phyloP scores from a whole-genome alignment of 805 yeast genomes.

The Yarrowia osloensis region DNA sequence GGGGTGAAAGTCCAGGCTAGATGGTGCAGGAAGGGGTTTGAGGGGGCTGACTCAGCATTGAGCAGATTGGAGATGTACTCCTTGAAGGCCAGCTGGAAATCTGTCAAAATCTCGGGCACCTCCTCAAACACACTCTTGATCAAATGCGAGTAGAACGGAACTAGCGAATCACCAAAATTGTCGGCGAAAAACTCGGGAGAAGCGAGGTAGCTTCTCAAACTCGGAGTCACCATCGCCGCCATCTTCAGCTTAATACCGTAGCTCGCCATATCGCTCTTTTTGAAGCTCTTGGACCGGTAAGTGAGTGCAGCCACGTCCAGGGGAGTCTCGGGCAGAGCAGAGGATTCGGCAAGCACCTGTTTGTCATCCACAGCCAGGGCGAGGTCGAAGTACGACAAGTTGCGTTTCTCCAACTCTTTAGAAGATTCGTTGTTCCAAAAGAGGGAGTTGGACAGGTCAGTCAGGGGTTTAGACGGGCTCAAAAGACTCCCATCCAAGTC shows the following conservation, averaged over 20 bases:
- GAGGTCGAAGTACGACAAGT: constrained; percentile 23
- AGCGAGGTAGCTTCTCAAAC: background rate
- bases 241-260: constrained; percentile 14
- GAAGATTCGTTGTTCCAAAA: background rate
- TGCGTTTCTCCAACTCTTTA: background rate
- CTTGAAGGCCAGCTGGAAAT: background rate
- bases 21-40: background rate
- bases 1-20: constrained; percentile 6
- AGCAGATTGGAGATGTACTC: background rate
- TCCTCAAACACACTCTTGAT: constrained; percentile 14
- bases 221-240: constrained; percentile 9
- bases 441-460: constrained; percentile 8
- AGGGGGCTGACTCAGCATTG: background rate
- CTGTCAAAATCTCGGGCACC: background rate
- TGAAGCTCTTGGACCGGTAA: constrained; percentile 22
- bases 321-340: constrained; percentile 18
- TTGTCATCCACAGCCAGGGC: constrained; percentile 13
- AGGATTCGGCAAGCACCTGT: background rate
- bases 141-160: constrained; percentile 13
- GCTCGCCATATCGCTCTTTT: background rate
- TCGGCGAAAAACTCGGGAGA: constrained; percentile 16
- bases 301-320: constrained; percentile 15
- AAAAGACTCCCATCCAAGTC: background rate
- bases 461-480: background rate
- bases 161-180: background rate